Conservation (phyloP, 2,329 filamentous ascomycete species). For the Hymenoscyphus occultus region DNA sequence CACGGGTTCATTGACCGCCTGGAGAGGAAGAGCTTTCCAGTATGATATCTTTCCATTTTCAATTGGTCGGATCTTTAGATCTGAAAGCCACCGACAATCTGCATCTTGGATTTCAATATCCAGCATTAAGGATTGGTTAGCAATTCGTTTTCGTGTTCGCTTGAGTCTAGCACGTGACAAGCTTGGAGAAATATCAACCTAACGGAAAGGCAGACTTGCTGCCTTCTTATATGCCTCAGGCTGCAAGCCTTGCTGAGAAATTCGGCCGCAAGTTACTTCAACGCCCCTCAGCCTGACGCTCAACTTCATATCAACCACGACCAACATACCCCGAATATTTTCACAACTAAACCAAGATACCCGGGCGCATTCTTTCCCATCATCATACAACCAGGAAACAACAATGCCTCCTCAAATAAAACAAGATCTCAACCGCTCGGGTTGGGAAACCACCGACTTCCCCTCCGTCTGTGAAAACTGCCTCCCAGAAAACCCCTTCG, state of each 20-base stretch:
- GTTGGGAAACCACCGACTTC: constrained; percentile 92
- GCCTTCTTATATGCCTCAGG: not conserved
- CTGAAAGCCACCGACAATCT: no score
- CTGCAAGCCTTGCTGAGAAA: constrained; percentile 5
- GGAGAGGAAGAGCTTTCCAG: not conserved
- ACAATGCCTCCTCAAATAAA: constrained; percentile 89
- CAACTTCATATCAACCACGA: not conserved
- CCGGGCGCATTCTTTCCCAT: not conserved
- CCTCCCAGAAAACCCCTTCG: constrained; percentile 92
- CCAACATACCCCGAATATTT: not conserved
- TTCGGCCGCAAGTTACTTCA: not conserved
- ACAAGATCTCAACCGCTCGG: constrained; percentile 89
- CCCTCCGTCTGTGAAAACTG: constrained; percentile 89
- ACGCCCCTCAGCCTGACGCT: constrained; percentile 8
- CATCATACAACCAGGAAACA: not conserved
- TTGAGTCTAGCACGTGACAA: not conserved
- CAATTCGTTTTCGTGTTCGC: not conserved
- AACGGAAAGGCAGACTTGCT: not conserved
- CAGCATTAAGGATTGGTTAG: no score
- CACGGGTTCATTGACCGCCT: not conserved
- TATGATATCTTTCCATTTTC: not conserved
- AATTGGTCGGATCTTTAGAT: not conserved
- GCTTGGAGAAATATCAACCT: no score
- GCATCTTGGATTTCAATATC: no score
- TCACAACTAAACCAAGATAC: not conserved